Base-by-base conservation (phyloP, 345 rosid genomes). In the Syzygium oleosum region DNA sequence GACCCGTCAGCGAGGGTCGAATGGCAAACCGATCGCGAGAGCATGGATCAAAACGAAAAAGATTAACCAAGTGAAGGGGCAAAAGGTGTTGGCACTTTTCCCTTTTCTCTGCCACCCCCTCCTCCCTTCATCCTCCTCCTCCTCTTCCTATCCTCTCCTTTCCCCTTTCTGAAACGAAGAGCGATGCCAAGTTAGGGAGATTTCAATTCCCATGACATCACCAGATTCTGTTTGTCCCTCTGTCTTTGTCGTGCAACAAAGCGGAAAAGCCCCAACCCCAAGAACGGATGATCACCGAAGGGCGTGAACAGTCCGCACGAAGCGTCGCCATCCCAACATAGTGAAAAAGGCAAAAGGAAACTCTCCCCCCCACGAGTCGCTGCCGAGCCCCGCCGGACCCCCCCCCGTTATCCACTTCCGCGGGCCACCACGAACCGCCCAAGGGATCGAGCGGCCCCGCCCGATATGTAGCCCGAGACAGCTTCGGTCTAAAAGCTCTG, bases 371-470 rank as follows among this genome's bases (percentile, higher is more conserved):
- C 80, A 73, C 80, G 80, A 73, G 80, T 38, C 80, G 2, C 1
- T 73, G 80, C 80, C 80, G 49, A 73, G 80, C 80, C 49, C 34
- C 59, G 46, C 46, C 46, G 7, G 46, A 3, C 53, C 52, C 12
- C 41, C 41, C 41, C 21, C 80, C 80, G 80, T 73, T 52, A 84
- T 84, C 85, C 85, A 38, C 55, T 84, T 73, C 38, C 38, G 27
- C 46, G 85, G 85, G 61, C 85, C 85, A 84, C 85, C 85, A 84
- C 85, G n/a, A 84, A 84, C 85, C 85, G 85, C 85, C 85, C 85
- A 84, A 52, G 80, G 0, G 85, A 84, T 84, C 61, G 46, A 27
- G 61, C 12, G 85, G 85, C 22, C 84, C 84, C 53, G 23, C 7
- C 0, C 2, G 41, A 9, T 6, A 43, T 43, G 46, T 43, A 43